These are phyloP conservation scores for Heterobasidion irregulare DNA, from an alignment of 1,284 basidiomycete species.

Conservation along the genomic window DNA sequence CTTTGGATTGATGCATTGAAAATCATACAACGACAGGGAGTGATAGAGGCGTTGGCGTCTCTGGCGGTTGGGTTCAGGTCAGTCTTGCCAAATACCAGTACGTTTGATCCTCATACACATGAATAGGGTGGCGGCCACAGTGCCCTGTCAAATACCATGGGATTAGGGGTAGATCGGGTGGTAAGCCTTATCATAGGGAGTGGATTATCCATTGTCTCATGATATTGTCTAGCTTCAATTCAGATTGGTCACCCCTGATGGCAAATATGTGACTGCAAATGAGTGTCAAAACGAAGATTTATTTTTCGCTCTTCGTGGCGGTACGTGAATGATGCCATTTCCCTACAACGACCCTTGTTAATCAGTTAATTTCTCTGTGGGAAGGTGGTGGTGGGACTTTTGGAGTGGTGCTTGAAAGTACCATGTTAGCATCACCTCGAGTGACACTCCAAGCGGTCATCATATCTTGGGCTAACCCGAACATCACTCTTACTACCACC, in stretches of 20 bases:
- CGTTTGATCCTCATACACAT: neutral
- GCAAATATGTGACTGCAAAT: slow-evolving; percentile 21
- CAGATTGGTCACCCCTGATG: slow-evolving; percentile 22
- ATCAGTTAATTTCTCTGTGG: too few relatives aligned
- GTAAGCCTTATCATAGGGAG: neutral
- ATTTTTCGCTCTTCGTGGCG: slow-evolving; percentile 22
- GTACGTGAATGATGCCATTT: neutral
- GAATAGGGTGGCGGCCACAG: slow-evolving; percentile 17
- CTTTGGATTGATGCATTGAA: neutral
- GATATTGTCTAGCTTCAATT: slow-evolving; percentile 13
- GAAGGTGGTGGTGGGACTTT: slow-evolving; percentile 19
- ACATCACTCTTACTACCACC: neutral
- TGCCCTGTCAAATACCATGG: slow-evolving; percentile 13
- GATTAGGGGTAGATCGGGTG: slow-evolving; percentile 17
- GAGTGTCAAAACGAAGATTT: slow-evolving; percentile 26
- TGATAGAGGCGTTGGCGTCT: slow-evolving; percentile 15
- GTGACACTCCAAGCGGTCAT: slow-evolving; percentile 4
- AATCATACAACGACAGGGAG: slow-evolving; percentile 2
- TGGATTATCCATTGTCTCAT: neutral
- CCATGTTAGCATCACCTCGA: slow-evolving; percentile 4
- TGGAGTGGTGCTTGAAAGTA: slow-evolving; percentile 10
- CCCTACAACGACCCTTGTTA: neutral
- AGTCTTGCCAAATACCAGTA: neutral
- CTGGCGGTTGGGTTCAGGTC: slow-evolving; percentile 19
- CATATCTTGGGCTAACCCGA: neutral